These are phyloP conservation scores for Coemansia asiatica DNA, from an alignment of 192 early-diverging fungal genomes.

Conservation along the genomic window DNA sequence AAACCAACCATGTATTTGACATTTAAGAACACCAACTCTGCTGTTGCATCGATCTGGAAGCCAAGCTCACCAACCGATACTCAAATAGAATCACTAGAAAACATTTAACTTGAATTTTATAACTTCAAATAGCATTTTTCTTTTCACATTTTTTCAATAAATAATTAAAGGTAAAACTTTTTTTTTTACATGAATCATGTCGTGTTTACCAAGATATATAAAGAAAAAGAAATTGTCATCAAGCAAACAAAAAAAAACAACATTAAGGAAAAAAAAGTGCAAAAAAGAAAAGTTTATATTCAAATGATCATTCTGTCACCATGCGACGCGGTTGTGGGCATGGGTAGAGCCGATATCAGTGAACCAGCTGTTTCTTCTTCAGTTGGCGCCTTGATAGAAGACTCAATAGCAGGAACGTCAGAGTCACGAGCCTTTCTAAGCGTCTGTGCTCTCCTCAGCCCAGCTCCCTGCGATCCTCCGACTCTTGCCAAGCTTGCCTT, in stretches of 20 bases:
- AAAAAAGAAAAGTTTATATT: constrained; percentile 3
- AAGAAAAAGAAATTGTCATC: constrained; percentile 1
- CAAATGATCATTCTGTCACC: constrained; percentile 38
- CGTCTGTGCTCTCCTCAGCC: constrained; percentile 32
- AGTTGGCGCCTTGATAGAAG: constrained; percentile 23
- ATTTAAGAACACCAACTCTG: too few species aligned
- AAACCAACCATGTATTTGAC: background rate
- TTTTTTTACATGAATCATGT: constrained; percentile 2
- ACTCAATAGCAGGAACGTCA: constrained; percentile 38
- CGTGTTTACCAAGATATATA: background rate
- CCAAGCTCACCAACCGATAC: constrained; percentile 22
- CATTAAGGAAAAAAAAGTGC: background rate
- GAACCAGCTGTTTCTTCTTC: constrained; percentile 19
- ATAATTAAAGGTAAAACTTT: too few species aligned
- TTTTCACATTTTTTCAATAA: background rate
- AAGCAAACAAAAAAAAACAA: background rate
- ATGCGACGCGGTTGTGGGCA: constrained; percentile 19
- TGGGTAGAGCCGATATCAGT: constrained; percentile 44
- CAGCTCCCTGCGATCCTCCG: background rate
- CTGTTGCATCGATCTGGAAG: constrained; percentile 14
- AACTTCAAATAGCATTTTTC: background rate
- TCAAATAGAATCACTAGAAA: constrained; percentile 18
- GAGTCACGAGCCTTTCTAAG: constrained; percentile 42
- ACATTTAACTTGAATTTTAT: background rate
- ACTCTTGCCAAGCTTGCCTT: background rate